These are phyloP conservation scores for Trichosporon sp. DNA, from an alignment of 1,284 basidiomycete genomes.

Conservation along the genomic window DNA sequence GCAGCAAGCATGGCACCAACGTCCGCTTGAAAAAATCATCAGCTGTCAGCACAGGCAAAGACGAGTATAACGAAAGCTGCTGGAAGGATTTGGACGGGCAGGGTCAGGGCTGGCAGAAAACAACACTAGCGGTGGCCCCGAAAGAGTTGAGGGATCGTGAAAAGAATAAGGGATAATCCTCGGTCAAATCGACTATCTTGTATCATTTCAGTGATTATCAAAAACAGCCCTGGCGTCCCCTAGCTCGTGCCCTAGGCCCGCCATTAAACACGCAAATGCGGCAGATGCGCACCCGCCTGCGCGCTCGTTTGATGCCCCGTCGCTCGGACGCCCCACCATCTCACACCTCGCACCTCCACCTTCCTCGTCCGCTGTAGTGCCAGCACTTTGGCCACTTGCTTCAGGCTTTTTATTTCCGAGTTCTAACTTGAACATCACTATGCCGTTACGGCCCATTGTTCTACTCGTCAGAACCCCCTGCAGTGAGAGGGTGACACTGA, in stretches of 20 bases:
- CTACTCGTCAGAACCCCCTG: background rate
- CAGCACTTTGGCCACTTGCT: background rate
- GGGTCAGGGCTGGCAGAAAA: background rate
- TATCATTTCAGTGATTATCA: slow-evolving; percentile 14
- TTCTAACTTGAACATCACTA: background rate
- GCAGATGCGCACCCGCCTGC: no score
- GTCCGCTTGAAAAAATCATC: no score
- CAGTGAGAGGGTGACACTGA: background rate
- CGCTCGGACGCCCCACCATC: no score
- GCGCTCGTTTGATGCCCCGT: background rate
- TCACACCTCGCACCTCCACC: background rate
- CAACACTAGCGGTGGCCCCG: background rate
- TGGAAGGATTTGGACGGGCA: background rate
- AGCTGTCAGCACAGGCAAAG: background rate
- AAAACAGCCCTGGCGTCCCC: background rate
- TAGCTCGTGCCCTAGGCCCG: background rate
- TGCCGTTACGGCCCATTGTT: background rate
- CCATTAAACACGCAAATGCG: background rate
- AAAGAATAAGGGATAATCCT: slow-evolving; percentile 9
- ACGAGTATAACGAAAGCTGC: background rate
- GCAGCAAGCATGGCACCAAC: no score
- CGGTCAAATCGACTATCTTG: slow-evolving; percentile 16
- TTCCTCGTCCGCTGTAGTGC: no score
- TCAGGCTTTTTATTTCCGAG: background rate
- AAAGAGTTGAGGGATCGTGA: background rate